Evolutionary conservation across 805 yeast genomes (phyloP).

Genomic region (Kodamaea restingae): DNA sequence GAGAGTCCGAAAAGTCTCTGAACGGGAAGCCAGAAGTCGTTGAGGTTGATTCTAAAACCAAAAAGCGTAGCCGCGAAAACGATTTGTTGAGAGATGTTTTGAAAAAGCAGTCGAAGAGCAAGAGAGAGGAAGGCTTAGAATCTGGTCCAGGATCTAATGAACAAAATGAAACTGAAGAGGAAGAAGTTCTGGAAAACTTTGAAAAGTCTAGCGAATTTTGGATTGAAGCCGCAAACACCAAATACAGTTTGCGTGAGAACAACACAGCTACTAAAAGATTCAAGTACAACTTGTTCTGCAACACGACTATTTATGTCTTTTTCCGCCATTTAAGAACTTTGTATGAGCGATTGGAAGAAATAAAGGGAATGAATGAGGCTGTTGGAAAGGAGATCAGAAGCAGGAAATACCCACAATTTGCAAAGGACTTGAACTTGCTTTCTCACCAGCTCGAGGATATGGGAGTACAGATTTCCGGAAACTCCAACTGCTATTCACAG

Average conservation of each 20-base stretch:
- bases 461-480: slow-evolving; percentile 68
- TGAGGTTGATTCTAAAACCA: slow-evolving; percentile 23
- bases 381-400: slow-evolving; percentile 69
- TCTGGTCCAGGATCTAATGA: slow-evolving; percentile 30
- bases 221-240: slow-evolving; percentile 35
- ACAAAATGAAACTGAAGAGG: slow-evolving; percentile 29
- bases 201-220: slow-evolving; percentile 41
- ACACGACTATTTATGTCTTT: slow-evolving; percentile 84
- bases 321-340: slow-evolving; percentile 80
- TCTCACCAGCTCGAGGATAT: slow-evolving; percentile 77
- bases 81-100: slow-evolving; percentile 59
- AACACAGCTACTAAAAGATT: slow-evolving; percentile 38
- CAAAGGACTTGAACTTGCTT: slow-evolving; percentile 77
- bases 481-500: slow-evolving; percentile 68
- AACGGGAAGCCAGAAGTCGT: slow-evolving; percentile 11
- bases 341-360: slow-evolving; percentile 74
- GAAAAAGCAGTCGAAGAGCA: slow-evolving; percentile 45
- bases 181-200: slow-evolving; percentile 29
- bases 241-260: slow-evolving; percentile 25
- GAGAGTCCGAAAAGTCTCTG: slow-evolving; percentile 13
- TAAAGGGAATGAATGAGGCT: slow-evolving; percentile 64
- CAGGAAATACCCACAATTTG: slow-evolving; percentile 68
- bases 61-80: slow-evolving; percentile 50
- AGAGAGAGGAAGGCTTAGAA: slow-evolving; percentile 31
- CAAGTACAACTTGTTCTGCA: slow-evolving; percentile 76